These are phyloP conservation scores for Trametes hirsuta DNA, from an alignment of 1,284 basidiomycete species.

Conservation along the genomic window DNA sequence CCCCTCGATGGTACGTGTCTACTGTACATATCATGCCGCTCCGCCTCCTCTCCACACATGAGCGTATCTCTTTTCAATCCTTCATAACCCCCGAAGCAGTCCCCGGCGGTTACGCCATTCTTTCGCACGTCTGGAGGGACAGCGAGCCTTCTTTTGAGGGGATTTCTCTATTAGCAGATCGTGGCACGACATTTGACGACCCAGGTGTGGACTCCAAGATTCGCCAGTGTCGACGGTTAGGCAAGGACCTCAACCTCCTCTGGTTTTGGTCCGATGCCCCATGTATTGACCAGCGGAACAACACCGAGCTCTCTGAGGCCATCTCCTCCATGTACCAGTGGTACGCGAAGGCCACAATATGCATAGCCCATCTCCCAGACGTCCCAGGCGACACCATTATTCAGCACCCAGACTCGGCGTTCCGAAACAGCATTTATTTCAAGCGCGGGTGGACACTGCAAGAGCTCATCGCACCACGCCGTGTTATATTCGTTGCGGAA, in stretches of 20 bases:
- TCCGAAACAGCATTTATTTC: not conserved
- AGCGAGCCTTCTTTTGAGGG: too few relatives aligned
- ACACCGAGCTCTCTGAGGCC: constrained; percentile 6
- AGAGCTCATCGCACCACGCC: not conserved
- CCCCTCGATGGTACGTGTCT: too few relatives aligned
- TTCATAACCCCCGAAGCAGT: not conserved
- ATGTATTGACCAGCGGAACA: too few relatives aligned
- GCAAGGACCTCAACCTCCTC: too few relatives aligned
- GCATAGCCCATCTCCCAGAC: not conserved
- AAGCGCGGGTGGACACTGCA: constrained; percentile 3
- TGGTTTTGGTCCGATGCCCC: not conserved
- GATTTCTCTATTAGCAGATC: too few relatives aligned
- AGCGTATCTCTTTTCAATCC: not conserved
- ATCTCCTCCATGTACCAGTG: constrained; percentile 14
- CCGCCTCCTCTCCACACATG: too few relatives aligned
- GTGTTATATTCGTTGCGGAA: not conserved
- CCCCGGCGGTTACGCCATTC: constrained; percentile 17
- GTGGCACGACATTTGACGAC: too few relatives aligned
- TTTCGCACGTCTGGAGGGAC: not conserved
- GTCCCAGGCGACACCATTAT: not conserved
- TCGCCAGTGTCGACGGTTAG: too few relatives aligned
- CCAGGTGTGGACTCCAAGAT: too few relatives aligned
- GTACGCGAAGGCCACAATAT: not conserved
- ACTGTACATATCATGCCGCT: too few relatives aligned
- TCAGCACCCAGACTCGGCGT: not conserved